Evolutionary conservation across 148 eudicot species (phyloP), one percentile per base, ranked within the genome.

Genomic region (Rhododendron mucronatum): DNA sequence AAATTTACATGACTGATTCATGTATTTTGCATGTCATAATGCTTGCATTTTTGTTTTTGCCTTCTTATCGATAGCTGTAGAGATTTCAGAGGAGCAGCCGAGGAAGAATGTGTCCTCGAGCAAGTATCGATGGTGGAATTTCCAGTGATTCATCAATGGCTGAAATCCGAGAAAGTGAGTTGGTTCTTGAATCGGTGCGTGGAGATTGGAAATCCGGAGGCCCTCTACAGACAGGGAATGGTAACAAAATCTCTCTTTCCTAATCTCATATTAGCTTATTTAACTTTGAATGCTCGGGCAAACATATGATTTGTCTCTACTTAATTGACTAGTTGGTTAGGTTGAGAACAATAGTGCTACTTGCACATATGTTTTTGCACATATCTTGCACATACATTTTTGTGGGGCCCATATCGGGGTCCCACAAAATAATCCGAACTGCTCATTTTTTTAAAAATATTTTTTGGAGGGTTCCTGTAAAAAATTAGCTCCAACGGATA

Each of bases 111-210:
- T 11, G 13, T 82, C 1, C 75, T 82, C 12, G 21, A 82, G 14
- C 48, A 21, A 59, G 9, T 59, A 59, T 57, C 74, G 4, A 37
- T 82, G 9, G 48, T 20, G 41, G 65, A 23, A 61, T 59, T 82
- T n/a, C 84, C 84, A 20, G 7, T 82, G 33, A 82, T 82, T 20
- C 73, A 67, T 67, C 73, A 63, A 82, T 82, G 84, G 84, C 12
- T 59, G 23, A 37, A 7, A 35, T 23, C 30, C 0, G 73, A 35
- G 20, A 16, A 82, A 82, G 16, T 23, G 47, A 35, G 2, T 20
- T 18, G n/a, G 67, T 81, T 81, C 83, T 15, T 81, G 3, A 81
- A 81, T 33, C 83, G 26, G 3, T 81, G 83, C 69, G 6, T 6
- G 30, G 30, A 82, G 16, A 82, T 69, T 21, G 71, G 50, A 20